Evolutionary conservation across 768 basidiomycete species (phyloP).

Genomic region (Lactifluus piperatus): DNA sequence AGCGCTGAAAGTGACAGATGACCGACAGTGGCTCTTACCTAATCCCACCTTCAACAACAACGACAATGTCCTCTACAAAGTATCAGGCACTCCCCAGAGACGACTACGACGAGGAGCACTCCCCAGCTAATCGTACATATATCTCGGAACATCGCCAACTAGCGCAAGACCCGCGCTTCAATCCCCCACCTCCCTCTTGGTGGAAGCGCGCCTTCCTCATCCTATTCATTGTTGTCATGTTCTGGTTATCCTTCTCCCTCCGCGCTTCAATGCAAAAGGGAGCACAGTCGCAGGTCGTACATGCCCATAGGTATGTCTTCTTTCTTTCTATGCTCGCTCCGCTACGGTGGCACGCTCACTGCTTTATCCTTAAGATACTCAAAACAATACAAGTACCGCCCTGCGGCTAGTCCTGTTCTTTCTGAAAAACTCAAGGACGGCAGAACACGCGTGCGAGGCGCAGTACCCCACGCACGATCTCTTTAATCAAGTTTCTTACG

Average conservation of each 20-base stretch:
- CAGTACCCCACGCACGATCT: slow-evolving; percentile 30
- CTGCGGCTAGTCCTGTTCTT: slow-evolving; percentile 77
- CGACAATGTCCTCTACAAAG: slow-evolving; percentile 13
- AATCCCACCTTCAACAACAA: not conserved
- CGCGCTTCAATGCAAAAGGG: slow-evolving; percentile 13
- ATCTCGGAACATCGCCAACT: slow-evolving; percentile 9
- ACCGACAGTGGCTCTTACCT: no score
- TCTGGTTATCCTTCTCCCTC: slow-evolving; percentile 32
- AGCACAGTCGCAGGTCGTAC: slow-evolving; percentile 39
- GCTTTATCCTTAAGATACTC: slow-evolving; percentile 50
- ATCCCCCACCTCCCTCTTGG: slow-evolving; percentile 39
- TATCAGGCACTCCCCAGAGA: slow-evolving; percentile 19
- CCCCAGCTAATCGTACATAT: not conserved
- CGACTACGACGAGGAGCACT: slow-evolving; percentile 1
- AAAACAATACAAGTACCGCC: slow-evolving; percentile 70
- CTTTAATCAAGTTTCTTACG: not conserved
- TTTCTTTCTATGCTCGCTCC: not conserved
- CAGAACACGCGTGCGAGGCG: slow-evolving; percentile 59
- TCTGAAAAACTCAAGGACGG: slow-evolving; percentile 72
- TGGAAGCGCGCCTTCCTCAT: slow-evolving; percentile 45
- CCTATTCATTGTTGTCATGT: slow-evolving; percentile 32
- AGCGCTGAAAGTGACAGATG: no score
- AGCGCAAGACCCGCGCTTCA: slow-evolving; percentile 37
- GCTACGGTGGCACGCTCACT: not conserved
- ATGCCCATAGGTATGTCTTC: slow-evolving; percentile 50